Percentiles rank a stretch among this genome's conserved stretches.
Evolutionary conservation across 2,329 filamentous ascomycete genomes (phyloP).

Genomic region (Fusarium tupiense): DNA sequence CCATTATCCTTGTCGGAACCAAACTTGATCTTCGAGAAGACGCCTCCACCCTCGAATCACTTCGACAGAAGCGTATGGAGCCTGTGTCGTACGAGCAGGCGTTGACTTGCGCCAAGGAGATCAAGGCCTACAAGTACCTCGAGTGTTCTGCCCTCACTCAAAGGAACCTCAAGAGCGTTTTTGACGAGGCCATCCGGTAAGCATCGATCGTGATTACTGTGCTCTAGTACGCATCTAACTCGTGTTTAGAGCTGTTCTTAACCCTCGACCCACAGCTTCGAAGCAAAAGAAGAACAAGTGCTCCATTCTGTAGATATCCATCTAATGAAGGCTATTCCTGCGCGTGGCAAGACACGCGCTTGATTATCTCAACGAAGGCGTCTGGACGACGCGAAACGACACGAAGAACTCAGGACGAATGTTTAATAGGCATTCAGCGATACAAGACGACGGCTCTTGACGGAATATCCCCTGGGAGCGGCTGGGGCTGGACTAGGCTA

Average conservation of each 20-base stretch:
- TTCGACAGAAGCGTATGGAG: slow-evolving; percentile 93
- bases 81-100: slow-evolving; percentile 97
- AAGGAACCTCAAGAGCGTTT: slow-evolving; percentile 97
- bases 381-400: slow-evolving; percentile 40
- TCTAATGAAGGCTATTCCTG: slow-evolving; percentile 20
- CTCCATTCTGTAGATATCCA: slow-evolving; percentile 68
- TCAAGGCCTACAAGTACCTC: slow-evolving; percentile 95
- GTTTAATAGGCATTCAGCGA: slow-evolving; percentile 38
- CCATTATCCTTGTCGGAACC: slow-evolving; percentile 96
- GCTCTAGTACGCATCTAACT: slow-evolving; percentile 4
- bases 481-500: slow-evolving; percentile 19
- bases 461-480: slow-evolving; percentile 36
- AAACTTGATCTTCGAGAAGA: slow-evolving; percentile 97
- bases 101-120: slow-evolving; percentile 88
- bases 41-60: slow-evolving; percentile 78
- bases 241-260: slow-evolving; percentile 72
- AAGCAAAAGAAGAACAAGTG: slow-evolving; percentile 75
- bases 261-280: slow-evolving; percentile 65
- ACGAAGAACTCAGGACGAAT: slow-evolving; percentile 39
- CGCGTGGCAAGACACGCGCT: slow-evolving; percentile 13
- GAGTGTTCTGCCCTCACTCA: slow-evolving; percentile 98
- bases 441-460: slow-evolving; percentile 41
- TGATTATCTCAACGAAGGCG: slow-evolving; percentile 37
- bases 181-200: slow-evolving; percentile 97
- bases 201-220: slow-evolving; percentile 44